phyloP scores from a whole-genome alignment of 345 rosid species.

The Mangifera indica region DNA sequence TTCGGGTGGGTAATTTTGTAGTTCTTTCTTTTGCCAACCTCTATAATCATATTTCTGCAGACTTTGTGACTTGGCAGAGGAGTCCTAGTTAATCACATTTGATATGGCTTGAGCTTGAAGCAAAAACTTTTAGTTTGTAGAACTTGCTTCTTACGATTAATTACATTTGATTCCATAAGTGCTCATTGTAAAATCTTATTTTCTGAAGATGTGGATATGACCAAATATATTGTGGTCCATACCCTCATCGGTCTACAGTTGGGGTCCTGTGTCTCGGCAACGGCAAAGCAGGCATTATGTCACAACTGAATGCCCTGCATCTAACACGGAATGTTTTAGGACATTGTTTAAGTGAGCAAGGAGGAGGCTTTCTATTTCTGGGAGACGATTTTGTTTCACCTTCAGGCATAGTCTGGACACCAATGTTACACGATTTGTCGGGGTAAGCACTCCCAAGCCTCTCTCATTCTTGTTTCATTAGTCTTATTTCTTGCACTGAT shows the following conservation, averaged over 20 bases:
- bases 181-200: not conserved
- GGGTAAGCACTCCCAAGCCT: constrained; percentile 41
- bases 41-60: not conserved
- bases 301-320: constrained; percentile 52
- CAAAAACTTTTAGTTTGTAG: not conserved
- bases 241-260: constrained; percentile 56
- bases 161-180: not conserved
- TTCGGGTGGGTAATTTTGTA: constrained; percentile 62
- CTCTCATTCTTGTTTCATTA: not conserved
- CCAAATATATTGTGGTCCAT: constrained; percentile 45
- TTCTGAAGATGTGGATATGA: constrained; percentile 76
- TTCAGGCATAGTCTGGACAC: constrained; percentile 62
- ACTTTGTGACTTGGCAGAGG: not conserved
- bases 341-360: constrained; percentile 73
- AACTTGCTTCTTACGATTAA: not conserved
- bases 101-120: not conserved
- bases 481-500: not conserved
- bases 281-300: constrained; percentile 63
- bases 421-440: constrained; percentile 31
- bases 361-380: constrained; percentile 79
- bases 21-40: constrained; percentile 1
- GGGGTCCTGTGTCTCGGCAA: constrained; percentile 86
- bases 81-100: not conserved
- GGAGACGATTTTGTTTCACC: constrained; percentile 70
- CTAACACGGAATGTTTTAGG: constrained; percentile 59